Conservation (phyloP, 148 eudicot genomes). For the Fallopia convolvulus region DNA sequence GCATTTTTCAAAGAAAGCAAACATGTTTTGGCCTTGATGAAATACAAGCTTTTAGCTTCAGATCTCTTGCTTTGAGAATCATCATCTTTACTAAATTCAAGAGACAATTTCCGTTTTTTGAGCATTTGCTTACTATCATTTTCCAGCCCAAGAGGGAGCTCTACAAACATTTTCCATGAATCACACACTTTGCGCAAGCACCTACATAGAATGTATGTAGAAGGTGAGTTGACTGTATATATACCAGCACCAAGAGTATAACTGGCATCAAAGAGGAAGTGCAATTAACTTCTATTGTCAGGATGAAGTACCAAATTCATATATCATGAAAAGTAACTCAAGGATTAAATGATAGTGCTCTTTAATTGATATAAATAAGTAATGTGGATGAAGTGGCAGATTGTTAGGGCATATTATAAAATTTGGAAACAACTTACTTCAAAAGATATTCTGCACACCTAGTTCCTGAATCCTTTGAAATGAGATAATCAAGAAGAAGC, state of each 20-base stretch:
- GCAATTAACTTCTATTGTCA: background rate
- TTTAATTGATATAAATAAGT: background rate
- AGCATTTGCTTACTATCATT: constrained; percentile 14
- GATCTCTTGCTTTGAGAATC: constrained; percentile 12
- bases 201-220: constrained; percentile 23
- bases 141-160: constrained; percentile 25
- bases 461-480: constrained; percentile 77
- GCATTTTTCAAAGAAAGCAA: constrained; percentile 56
- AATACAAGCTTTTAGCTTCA: constrained; percentile 19
- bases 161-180: constrained; percentile 54
- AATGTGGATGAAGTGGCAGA: background rate
- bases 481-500: constrained; percentile 91
- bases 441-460: constrained; percentile 80
- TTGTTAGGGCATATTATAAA: background rate
- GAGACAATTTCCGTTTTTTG: constrained; percentile 42
- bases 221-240: background rate
- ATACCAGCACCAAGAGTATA: background rate
- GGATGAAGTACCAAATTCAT: background rate
- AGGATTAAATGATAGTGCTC: background rate
- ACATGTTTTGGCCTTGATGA: constrained; percentile 51
- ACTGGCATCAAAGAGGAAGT: background rate
- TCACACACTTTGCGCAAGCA: constrained; percentile 62
- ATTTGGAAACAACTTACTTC: constrained; percentile 33
- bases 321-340: background rate
- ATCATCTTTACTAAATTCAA: constrained; percentile 17